Evolutionary conservation across 108 stramenopile genomes (phyloP).

Genomic region (Bacterosira constricta): DNA sequence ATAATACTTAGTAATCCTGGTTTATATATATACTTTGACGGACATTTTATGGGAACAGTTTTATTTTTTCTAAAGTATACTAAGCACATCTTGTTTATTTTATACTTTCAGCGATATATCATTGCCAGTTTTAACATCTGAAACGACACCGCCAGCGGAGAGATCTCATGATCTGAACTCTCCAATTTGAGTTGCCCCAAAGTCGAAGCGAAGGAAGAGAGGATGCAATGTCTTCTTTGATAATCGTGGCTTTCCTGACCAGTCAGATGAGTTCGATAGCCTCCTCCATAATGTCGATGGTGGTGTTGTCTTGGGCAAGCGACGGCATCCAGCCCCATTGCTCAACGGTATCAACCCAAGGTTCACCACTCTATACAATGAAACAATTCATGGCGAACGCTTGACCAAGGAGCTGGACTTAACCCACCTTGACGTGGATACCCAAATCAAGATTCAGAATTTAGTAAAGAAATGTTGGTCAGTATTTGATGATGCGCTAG

Average conservation of each 20-base stretch:
- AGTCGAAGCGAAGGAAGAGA: background rate
- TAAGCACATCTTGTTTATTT: no score
- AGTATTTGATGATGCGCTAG: background rate
- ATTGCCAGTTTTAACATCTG: no score
- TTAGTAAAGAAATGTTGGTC: slow-evolving; percentile 9
- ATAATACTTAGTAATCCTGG: no score
- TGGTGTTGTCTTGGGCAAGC: background rate
- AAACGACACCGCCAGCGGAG: no score
- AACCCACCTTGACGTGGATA: background rate
- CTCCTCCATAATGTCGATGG: background rate
- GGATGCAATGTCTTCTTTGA: slow-evolving; percentile 6
- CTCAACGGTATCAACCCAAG: background rate
- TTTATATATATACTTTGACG: no score
- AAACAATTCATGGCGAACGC: background rate
- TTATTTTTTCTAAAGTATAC: no score
- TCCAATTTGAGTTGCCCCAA: no score
- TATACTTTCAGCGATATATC: no score
- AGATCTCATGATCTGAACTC: no score
- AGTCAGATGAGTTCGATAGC: background rate
- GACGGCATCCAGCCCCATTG: background rate
- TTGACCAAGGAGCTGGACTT: slow-evolving; percentile 1
- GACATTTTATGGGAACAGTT: no score
- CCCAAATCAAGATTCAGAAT: background rate
- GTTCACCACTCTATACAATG: background rate
- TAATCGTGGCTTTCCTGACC: slow-evolving; percentile 16